phyloP scores from a whole-genome alignment of 352 stramenopile species.

The Phytophthora crassamura region DNA sequence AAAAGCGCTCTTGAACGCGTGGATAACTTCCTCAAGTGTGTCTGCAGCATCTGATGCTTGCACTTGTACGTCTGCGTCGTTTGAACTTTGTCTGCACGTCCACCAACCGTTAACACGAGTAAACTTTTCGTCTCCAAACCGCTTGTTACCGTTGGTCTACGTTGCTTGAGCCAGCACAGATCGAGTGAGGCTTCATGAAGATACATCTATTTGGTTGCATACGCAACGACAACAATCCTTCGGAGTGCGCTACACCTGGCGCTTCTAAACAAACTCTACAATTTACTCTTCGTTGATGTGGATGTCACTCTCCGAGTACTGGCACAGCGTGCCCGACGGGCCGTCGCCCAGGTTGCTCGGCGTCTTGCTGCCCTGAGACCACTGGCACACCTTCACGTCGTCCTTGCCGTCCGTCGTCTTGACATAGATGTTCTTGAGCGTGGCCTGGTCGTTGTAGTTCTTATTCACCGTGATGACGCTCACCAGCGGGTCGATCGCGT shows the following conservation, averaged over 20 bases:
- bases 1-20: slow-evolving; percentile 12
- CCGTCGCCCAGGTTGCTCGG: no score
- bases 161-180: background rate
- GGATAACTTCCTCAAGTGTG: no score
- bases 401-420: no score
- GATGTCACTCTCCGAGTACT: no score
- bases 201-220: slow-evolving; percentile 19
- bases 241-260: slow-evolving; percentile 4
- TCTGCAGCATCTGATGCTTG: background rate
- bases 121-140: slow-evolving; percentile 1
- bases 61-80: background rate
- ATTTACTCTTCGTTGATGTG: slow-evolving; percentile 10
- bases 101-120: slow-evolving; percentile 6
- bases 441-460: no score
- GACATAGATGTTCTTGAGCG: no score
- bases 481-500: no score
- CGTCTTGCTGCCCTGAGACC: no score
- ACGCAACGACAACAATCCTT: slow-evolving; percentile 23
- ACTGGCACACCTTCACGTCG: no score
- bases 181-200: slow-evolving; percentile 12
- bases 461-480: no score
- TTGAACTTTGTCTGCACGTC: background rate
- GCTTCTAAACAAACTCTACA: slow-evolving; percentile 8
- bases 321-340: no score
- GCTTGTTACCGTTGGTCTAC: background rate